These are phyloP conservation scores for Claviceps humidiphila DNA, from an alignment of 2,329 filamentous ascomycete genomes.

Conservation along the genomic window DNA sequence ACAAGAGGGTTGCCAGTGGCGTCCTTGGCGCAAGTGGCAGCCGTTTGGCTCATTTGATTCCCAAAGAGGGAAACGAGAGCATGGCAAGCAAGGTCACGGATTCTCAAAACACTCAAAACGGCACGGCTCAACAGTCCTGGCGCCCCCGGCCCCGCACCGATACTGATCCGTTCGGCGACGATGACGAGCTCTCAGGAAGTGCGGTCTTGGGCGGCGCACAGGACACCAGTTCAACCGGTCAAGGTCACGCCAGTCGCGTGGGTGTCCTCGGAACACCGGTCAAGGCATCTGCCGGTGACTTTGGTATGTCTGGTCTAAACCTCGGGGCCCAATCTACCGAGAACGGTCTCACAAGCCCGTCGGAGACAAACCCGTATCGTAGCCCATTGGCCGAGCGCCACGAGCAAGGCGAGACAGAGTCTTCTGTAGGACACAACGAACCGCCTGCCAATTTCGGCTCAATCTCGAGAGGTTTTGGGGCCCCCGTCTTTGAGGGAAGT, in stretches of 20 bases:
- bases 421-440: slow-evolving; percentile 27
- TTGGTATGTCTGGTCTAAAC: slow-evolving; percentile 48
- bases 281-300: slow-evolving; percentile 42
- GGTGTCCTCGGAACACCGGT: slow-evolving; percentile 39
- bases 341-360: slow-evolving; percentile 72
- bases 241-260: slow-evolving; percentile 19
- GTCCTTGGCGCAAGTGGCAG: slow-evolving; percentile 63
- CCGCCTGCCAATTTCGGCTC: slow-evolving; percentile 38
- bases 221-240: slow-evolving; percentile 41
- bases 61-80: slow-evolving; percentile 62
- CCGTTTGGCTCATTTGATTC: slow-evolving; percentile 72
- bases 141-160: slow-evolving; percentile 52
- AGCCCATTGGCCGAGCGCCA: slow-evolving; percentile 72
- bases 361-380: slow-evolving; percentile 90
- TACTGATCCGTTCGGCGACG: slow-evolving; percentile 65
- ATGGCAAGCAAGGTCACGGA: slow-evolving; percentile 38
- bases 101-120: slow-evolving; percentile 24
- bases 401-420: slow-evolving; percentile 47
- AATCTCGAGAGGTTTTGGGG: slow-evolving; percentile 36
- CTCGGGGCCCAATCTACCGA: slow-evolving; percentile 43
- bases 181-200: slow-evolving; percentile 48
- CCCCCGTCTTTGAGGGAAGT: slow-evolving; percentile 51
- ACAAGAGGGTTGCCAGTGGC: slow-evolving; percentile 61
- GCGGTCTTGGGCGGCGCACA: slow-evolving; percentile 64
- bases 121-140: slow-evolving; percentile 35